Conservation (phyloP, 768 basidiomycete genomes). For the Amanita pallidorosea region DNA sequence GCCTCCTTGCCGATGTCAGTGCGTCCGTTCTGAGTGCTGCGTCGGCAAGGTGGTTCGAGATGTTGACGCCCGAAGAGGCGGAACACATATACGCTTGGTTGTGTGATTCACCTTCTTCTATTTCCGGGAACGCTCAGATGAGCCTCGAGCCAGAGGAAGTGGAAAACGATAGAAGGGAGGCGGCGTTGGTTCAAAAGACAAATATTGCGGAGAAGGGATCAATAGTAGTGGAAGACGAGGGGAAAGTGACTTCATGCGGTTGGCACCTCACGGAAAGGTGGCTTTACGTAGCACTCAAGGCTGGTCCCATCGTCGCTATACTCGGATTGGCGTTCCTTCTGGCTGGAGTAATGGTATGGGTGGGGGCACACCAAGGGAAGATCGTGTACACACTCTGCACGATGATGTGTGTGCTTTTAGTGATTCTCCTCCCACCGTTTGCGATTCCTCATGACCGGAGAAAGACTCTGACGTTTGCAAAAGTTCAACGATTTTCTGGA, state of each 20-base stretch:
- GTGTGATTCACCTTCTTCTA: background rate
- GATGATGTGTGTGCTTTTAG: background rate
- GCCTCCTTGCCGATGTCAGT: constrained; percentile 2
- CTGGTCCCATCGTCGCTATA: background rate
- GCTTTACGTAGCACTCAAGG: background rate
- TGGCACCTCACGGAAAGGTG: background rate
- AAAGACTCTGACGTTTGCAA: background rate
- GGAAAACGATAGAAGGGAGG: background rate
- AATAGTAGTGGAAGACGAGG: too few relatives aligned
- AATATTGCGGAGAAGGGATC: background rate
- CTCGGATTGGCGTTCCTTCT: background rate
- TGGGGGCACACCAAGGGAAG: background rate
- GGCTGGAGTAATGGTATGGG: background rate
- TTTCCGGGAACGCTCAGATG: too few relatives aligned
- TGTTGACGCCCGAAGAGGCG: background rate
- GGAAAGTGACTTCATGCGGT: background rate
- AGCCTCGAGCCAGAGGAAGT: background rate
- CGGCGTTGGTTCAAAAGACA: background rate
- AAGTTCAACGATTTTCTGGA: background rate
- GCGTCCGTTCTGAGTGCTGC: background rate
- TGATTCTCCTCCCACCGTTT: constrained; percentile 1
- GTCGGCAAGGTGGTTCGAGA: constrained; percentile 3
- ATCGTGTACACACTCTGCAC: background rate
- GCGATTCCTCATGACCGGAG: background rate
- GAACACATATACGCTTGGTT: background rate